Base-by-base conservation (phyloP, 2,329 filamentous ascomycete genomes). In the Diaporthe destruens region DNA sequence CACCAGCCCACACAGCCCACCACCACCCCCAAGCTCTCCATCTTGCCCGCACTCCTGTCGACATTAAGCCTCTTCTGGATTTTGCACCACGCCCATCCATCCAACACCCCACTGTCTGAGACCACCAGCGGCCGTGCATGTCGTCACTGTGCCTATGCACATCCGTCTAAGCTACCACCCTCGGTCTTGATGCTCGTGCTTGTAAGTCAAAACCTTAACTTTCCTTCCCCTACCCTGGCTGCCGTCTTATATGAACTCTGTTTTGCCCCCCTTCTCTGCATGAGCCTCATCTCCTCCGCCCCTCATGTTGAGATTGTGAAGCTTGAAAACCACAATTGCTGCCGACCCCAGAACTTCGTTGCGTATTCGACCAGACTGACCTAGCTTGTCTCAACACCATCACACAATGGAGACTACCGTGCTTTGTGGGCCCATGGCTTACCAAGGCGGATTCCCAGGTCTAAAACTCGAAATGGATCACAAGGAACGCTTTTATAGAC, bases 401-500 rank as follows among this genome's bases (percentile, higher is more conserved):
- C 2, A n/a, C 56, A 69, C 3, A 29, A 74, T 74, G 73, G 71
- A 73, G 55, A 51, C 61, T 14, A 55, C 71, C 14, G 47, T 72
- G 23, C 25, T 69, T 8, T 36, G 55, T 34, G 71, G 71, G 20
- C 74, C 70, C n/a, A 39, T 70, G 63, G 32, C 73, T 73, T 73
- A 76, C 59, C 61, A 74, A 44, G 72, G 74, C n/a, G 68, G 73
- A 20, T 76, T 75, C 68, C 76, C 75, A 74, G 77, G 77, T 56
- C 74, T 75, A 18, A 75, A 72, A 20, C 77, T 76, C 71, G 79
- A 78, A 59, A 84, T 84, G 82, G 85, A 88, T 72, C 83, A 90
- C 72, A 96, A 95, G 76, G 92, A 96, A 79, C 90, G 90, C 49
- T 98, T 98, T 85, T 95, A 96, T 81, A 90, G 91, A 77, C 92